phyloP scores from a whole-genome alignment of 495 filamentous ascomycete species.

The Penicillium goetzii region DNA sequence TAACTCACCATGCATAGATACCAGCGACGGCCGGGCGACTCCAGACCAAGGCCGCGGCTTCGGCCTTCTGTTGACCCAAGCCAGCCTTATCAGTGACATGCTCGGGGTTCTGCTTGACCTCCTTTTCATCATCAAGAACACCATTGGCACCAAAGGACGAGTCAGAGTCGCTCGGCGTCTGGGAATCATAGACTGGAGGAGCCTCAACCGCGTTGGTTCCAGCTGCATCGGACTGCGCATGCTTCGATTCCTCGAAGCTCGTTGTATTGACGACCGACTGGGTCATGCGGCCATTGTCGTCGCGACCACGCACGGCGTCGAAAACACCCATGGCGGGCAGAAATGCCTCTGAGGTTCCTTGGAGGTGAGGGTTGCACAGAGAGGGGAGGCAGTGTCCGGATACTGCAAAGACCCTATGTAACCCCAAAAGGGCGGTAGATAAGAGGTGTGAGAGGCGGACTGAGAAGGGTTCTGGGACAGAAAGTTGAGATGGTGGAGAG shows the following conservation, averaged over 20 bases:
- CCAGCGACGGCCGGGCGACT: conserved; percentile 33
- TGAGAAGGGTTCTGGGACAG: background rate
- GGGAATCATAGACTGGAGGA: background rate
- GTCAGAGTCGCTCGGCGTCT: background rate
- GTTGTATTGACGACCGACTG: conserved; percentile 8
- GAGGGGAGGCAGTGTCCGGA: background rate
- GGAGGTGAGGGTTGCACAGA: conserved; percentile 1
- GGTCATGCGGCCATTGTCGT: conserved; percentile 14
- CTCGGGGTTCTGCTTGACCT: conserved; percentile 26
- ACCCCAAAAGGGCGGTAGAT: background rate
- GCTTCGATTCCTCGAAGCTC: conserved; percentile 8
- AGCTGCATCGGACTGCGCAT: background rate
- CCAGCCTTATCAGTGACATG: conserved; percentile 34
- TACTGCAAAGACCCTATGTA: background rate
- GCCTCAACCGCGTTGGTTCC: conserved; percentile 2
- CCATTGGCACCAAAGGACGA: conserved; percentile 17
- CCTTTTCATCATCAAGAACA: conserved; percentile 32
- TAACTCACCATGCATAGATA: conserved; percentile 46
- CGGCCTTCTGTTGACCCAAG: conserved; percentile 46
- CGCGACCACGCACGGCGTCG: conserved; percentile 8
- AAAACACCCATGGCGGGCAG: conserved; percentile 6
- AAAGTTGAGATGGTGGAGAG: background rate
- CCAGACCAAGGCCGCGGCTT: conserved; percentile 51
- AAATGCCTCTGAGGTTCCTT: too few species aligned
- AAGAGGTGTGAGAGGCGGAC: background rate